phyloP scores from a whole-genome alignment of 371 early-diverging fungal species.

The Mycotypha africana region DNA sequence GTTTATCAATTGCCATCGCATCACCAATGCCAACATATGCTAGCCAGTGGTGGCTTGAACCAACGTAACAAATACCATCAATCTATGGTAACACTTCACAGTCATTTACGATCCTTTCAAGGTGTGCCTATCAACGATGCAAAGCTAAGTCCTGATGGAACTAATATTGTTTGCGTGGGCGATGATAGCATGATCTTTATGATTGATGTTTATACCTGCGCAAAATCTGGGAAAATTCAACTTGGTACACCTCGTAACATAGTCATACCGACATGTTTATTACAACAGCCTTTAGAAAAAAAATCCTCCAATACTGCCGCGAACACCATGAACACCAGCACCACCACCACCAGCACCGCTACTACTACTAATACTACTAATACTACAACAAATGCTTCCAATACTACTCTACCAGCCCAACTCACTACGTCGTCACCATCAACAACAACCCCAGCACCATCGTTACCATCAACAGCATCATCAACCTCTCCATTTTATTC shows the following conservation, averaged over 20 bases:
- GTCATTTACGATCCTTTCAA: constrained; percentile 37
- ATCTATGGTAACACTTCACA: background rate
- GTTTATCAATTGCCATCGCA: constrained; percentile 41
- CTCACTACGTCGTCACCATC: background rate
- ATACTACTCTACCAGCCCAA: too few species aligned
- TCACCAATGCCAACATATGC: constrained; percentile 17
- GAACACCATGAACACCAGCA: background rate
- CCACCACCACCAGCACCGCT: background rate
- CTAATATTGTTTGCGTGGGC: constrained; percentile 47
- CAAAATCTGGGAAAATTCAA: background rate
- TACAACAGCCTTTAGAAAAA: too few species aligned
- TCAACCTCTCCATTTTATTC: background rate
- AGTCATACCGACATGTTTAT: constrained; percentile 7
- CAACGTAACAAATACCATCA: too few species aligned
- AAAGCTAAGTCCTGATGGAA: constrained; percentile 45
- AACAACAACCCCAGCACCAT: background rate
- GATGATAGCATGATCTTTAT: constrained; percentile 33
- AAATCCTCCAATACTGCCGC: background rate
- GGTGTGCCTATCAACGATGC: constrained; percentile 51
- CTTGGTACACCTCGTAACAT: constrained; percentile 12
- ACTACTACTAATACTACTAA: too few species aligned
- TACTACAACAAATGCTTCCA: too few species aligned
- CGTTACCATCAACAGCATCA: background rate
- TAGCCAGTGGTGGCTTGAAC: too few species aligned
- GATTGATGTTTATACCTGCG: constrained; percentile 10